phyloP scores from a whole-genome alignment of 2,329 filamentous ascomycete species.

The Mollisia scopiformis region DNA sequence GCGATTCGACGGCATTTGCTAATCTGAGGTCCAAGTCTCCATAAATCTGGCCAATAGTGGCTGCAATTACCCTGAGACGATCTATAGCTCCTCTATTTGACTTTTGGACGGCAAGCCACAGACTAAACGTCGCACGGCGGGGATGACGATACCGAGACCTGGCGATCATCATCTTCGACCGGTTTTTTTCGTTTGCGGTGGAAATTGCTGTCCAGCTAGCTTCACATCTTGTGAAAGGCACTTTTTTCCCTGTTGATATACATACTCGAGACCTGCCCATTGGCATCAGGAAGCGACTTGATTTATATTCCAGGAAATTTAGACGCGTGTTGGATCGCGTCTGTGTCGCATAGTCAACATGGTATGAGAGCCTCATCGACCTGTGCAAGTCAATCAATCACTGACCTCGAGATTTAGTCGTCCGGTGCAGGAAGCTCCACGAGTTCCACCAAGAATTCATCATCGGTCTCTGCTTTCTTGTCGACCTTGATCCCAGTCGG shows the following conservation, averaged over 20 bases:
- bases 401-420: constrained; percentile 2
- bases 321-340: not conserved
- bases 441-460: constrained; percentile 6
- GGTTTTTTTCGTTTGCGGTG: constrained; percentile 6
- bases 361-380: not conserved
- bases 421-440: constrained; percentile 8
- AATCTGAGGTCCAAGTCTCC: not conserved
- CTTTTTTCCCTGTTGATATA: not conserved
- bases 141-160: constrained; percentile 9
- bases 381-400: not conserved
- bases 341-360: not conserved
- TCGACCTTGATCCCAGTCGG: constrained; percentile 51
- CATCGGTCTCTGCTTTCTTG: constrained; percentile 42
- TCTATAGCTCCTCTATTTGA: not conserved
- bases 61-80: constrained; percentile 2
- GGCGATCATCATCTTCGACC: constrained; percentile 14
- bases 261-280: not conserved
- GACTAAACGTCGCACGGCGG: no score
- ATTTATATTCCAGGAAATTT: not conserved
- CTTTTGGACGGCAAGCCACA: constrained; percentile 15
- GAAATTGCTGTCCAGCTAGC: constrained; percentile 7
- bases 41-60: not conserved
- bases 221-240: not conserved
- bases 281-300: not conserved
- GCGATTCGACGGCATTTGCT: not conserved